Percentiles rank a stretch among this genome's conserved stretches.
Conservation (phyloP, 352 stramenopile genomes). For the Phytopythium chamaehyphon region DNA sequence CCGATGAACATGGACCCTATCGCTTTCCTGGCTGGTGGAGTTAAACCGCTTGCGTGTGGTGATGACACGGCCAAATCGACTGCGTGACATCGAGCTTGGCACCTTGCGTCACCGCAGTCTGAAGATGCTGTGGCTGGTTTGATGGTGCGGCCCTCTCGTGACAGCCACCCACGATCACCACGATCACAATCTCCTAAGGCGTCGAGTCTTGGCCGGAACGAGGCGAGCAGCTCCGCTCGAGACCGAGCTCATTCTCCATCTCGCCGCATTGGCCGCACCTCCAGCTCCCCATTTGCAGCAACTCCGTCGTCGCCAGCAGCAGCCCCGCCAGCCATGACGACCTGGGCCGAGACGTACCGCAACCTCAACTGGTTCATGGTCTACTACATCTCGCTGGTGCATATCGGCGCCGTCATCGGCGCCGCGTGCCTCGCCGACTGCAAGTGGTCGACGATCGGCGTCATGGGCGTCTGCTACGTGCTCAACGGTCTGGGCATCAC, state of each 20-base stretch:
- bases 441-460: slow-evolving; percentile 87
- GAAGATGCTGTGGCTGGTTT: background rate
- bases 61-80: slow-evolving; percentile 4
- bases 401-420: slow-evolving; percentile 87
- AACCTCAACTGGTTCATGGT: slow-evolving; percentile 97
- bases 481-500: slow-evolving; percentile 96
- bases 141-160: background rate
- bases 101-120: slow-evolving; percentile 1
- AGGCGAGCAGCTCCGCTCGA: background rate
- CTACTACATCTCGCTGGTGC: slow-evolving; percentile 94
- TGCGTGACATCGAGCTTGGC: slow-evolving; percentile 5
- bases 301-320: background rate
- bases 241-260: slow-evolving; percentile 1
- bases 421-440: slow-evolving; percentile 66
- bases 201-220: too few species aligned
- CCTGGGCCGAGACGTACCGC: slow-evolving; percentile 54
- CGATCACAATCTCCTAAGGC: too few species aligned
- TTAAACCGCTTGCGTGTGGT: slow-evolving; percentile 1
- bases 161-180: background rate
- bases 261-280: slow-evolving; percentile 1
- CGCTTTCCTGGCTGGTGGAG: background rate
- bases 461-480: slow-evolving; percentile 90
- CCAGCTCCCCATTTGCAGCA: background rate
- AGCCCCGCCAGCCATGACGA: slow-evolving; percentile 30
- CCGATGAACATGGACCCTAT: background rate